Conservation (phyloP, 2,329 filamentous ascomycete genomes). For the Ampelomyces quisqualis region DNA sequence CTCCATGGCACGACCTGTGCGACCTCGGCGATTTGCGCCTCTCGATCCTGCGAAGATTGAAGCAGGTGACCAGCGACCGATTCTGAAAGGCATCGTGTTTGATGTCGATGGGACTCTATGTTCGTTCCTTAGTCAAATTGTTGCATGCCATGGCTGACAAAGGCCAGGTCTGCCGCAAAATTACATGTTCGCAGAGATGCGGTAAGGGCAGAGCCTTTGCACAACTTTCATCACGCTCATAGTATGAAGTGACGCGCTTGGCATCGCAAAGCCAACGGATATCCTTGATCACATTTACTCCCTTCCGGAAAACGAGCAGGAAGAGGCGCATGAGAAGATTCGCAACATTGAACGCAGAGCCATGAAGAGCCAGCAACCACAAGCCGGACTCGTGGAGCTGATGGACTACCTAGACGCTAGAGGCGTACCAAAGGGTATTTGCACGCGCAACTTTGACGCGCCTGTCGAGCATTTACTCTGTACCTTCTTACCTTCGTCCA, state of each 20-base stretch:
- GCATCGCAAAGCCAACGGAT: constrained; percentile 69
- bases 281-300: constrained; percentile 86
- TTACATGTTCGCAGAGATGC: constrained; percentile 95
- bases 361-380: constrained; percentile 77
- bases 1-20: constrained; percentile 19
- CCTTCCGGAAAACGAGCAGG: constrained; percentile 64
- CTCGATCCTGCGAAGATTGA: constrained; percentile 41
- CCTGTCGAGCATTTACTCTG: constrained; percentile 73
- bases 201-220: constrained; percentile 42
- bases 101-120: constrained; percentile 95
- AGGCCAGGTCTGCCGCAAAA: constrained; percentile 76
- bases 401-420: constrained; percentile 78
- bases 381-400: constrained; percentile 73
- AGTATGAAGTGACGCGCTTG: constrained; percentile 54
- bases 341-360: constrained; percentile 76
- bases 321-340: constrained; percentile 70
- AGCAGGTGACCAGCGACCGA: constrained; percentile 43
- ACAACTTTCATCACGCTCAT: constrained; percentile 3
- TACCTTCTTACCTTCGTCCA: constrained; percentile 68
- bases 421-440: constrained; percentile 75
- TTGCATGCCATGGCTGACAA: constrained; percentile 6
- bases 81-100: constrained; percentile 68
- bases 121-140: constrained; percentile 49
- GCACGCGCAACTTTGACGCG: constrained; percentile 84
- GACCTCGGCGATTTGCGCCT: constrained; percentile 54